Percentiles rank a stretch among this genome's conserved stretches.
phyloP scores from a whole-genome alignment of 768 basidiomycete species.

The Tulasnella sp. region DNA sequence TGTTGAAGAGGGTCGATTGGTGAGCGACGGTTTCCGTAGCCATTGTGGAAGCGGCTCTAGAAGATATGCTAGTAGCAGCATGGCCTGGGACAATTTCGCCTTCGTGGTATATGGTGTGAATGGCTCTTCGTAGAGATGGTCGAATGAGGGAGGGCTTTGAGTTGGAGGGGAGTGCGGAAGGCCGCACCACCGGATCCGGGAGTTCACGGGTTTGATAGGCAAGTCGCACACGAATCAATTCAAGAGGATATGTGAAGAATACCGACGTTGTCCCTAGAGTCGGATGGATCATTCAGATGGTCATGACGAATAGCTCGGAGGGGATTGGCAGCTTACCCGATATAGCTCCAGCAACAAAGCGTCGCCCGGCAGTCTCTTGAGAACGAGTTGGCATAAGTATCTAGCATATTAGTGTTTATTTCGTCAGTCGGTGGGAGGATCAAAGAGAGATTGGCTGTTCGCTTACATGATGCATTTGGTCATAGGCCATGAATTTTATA shows the following conservation, averaged over 20 bases:
- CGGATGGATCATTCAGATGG: neutral
- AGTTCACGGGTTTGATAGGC: conserved; percentile 59
- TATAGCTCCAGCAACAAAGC: conserved; percentile 77
- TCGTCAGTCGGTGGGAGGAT: neutral
- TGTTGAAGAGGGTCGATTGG: conserved; percentile 34
- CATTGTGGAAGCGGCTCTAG: conserved; percentile 20
- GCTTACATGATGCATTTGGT: conserved; percentile 65
- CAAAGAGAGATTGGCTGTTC: neutral
- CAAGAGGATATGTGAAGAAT: conserved; percentile 87
- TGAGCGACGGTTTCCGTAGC: conserved; percentile 24
- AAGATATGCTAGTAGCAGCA: conserved; percentile 19
- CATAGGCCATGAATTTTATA: conserved; percentile 95
- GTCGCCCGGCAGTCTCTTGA: conserved; percentile 60
- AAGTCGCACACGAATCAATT: conserved; percentile 89
- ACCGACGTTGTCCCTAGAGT: conserved; percentile 70
- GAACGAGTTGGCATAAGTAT: conserved; percentile 73
- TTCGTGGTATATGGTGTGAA: conserved; percentile 54
- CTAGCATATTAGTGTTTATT: conserved; percentile 31
- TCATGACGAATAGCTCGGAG: conserved; percentile 3
- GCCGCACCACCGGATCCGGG: conserved; percentile 21
- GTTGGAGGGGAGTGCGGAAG: conserved; percentile 39
- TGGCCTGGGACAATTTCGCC: conserved; percentile 25
- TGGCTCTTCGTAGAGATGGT: conserved; percentile 37
- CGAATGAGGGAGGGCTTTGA: conserved; percentile 22
- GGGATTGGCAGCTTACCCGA: conserved; percentile 45